Evolutionary conservation across 208 protist species (phyloP).

Genomic region (Trypanosoma platydactyli): DNA sequence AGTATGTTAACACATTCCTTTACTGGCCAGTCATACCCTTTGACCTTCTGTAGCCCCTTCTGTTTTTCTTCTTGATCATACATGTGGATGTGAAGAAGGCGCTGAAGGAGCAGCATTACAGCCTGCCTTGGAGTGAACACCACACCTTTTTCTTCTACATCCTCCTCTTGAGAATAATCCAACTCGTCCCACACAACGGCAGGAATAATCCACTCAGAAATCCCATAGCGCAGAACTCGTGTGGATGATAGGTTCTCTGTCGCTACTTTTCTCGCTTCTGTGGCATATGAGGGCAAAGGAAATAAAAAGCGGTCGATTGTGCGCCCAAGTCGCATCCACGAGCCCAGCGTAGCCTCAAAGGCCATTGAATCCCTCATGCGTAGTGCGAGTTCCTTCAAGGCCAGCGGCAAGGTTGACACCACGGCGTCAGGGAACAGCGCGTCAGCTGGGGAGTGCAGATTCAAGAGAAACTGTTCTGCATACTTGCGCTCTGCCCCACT

Average conservation of each 20-base stretch:
- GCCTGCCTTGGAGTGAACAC: not conserved
- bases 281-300: not conserved
- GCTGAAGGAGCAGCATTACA: not conserved
- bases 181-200: constrained; percentile 17
- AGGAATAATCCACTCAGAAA: constrained; percentile 26
- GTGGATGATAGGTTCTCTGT: constrained; percentile 8
- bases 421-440: constrained; percentile 22
- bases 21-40: not conserved
- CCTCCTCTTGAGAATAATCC: not conserved
- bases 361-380: constrained; percentile 30
- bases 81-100: not conserved
- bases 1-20: constrained; percentile 19
- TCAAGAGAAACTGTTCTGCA: constrained; percentile 12
- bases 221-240: constrained; percentile 23
- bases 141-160: not conserved
- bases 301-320: constrained; percentile 3
- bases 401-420: constrained; percentile 5
- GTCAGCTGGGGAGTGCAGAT: constrained; percentile 7
- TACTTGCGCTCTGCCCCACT: constrained; percentile 22
- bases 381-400: constrained; percentile 10
- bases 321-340: constrained; percentile 20
- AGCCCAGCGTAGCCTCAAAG: constrained; percentile 10
- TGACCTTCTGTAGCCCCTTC: not conserved
- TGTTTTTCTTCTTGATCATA: not conserved
- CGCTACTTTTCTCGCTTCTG: not conserved